These are phyloP conservation scores for Keqinozyma sinolaborantium DNA, from an alignment of 1,139 yeast species.

Conservation along the genomic window DNA sequence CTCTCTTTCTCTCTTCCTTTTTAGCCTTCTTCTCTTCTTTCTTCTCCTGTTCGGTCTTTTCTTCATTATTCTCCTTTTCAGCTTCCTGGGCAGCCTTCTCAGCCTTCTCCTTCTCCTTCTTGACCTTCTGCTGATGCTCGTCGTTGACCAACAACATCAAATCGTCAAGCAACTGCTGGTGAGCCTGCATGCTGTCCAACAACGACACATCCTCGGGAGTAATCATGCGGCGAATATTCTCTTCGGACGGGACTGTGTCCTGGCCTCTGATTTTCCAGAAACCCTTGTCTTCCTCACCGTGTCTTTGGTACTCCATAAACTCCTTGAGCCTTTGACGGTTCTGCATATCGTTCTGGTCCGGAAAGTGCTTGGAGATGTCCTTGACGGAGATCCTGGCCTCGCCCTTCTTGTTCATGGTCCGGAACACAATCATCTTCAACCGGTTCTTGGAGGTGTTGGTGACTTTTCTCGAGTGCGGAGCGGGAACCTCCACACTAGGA, in stretches of 20 bases:
- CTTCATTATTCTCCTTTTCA: constrained; percentile 13
- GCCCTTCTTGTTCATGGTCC: constrained; percentile 77
- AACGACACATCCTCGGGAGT: constrained; percentile 89
- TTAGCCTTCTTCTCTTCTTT: constrained; percentile 20
- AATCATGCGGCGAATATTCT: constrained; percentile 78
- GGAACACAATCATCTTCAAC: constrained; percentile 86
- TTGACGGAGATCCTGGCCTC: constrained; percentile 77
- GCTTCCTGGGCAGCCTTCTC: constrained; percentile 34
- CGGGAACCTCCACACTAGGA: constrained; percentile 94
- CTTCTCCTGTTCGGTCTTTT: constrained; percentile 13
- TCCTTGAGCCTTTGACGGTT: constrained; percentile 93
- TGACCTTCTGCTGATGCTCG: constrained; percentile 11
- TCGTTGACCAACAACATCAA: constrained; percentile 13
- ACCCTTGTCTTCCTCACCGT: constrained; percentile 86
- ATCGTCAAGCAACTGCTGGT: constrained; percentile 81
- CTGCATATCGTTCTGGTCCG: constrained; percentile 97
- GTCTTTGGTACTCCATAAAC: constrained; percentile 95
- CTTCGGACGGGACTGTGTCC: constrained; percentile 68
- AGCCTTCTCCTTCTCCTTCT: constrained; percentile 17
- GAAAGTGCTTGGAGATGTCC: constrained; percentile 90
- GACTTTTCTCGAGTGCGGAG: constrained; percentile 95
- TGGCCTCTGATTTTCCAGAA: constrained; percentile 86
- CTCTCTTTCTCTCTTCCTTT: constrained; percentile 19
- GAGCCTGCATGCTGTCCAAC: constrained; percentile 90
- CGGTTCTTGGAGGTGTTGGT: constrained; percentile 91